phyloP scores from a whole-genome alignment of 2,329 filamentous ascomycete species.

The Coleophoma cylindrospora region DNA sequence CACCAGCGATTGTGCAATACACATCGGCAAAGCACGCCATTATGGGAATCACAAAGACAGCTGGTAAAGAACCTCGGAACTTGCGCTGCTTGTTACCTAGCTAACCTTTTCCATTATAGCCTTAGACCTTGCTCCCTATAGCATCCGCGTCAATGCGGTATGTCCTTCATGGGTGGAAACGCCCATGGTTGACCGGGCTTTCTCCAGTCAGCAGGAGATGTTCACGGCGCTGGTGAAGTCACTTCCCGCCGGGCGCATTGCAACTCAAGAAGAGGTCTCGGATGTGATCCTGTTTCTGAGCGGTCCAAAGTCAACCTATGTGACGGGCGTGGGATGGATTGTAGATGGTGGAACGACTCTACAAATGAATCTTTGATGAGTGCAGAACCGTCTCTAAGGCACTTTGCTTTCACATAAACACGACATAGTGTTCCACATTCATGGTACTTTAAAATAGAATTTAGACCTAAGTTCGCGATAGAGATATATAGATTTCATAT shows the following conservation, averaged over 20 bases:
- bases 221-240: conserved; percentile 1
- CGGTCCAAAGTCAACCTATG: conserved; percentile 5
- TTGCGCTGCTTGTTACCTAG: neutral
- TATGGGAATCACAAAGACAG: conserved; percentile 6
- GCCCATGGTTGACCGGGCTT: conserved; percentile 3
- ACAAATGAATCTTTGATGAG: neutral
- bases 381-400: too few relatives aligned
- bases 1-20: conserved; percentile 5
- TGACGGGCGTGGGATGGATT: conserved; percentile 4
- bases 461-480: too few relatives aligned
- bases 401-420: too few relatives aligned
- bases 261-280: conserved; percentile 5
- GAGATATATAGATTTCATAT: too few relatives aligned
- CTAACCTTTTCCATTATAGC: neutral
- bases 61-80: neutral
- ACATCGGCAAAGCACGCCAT: conserved; percentile 9
- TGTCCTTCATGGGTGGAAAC: conserved; percentile 11
- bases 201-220: conserved; percentile 1
- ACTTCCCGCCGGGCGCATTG: conserved; percentile 6
- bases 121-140: conserved; percentile 7
- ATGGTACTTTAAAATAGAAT: too few relatives aligned
- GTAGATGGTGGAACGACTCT: conserved; percentile 7
- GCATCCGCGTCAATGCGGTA: conserved; percentile 9
- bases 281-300: conserved; percentile 6
- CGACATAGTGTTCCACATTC: too few relatives aligned